Conservation (phyloP, 2,329 filamentous ascomycete genomes). For the Lasiodiplodia sp. region DNA sequence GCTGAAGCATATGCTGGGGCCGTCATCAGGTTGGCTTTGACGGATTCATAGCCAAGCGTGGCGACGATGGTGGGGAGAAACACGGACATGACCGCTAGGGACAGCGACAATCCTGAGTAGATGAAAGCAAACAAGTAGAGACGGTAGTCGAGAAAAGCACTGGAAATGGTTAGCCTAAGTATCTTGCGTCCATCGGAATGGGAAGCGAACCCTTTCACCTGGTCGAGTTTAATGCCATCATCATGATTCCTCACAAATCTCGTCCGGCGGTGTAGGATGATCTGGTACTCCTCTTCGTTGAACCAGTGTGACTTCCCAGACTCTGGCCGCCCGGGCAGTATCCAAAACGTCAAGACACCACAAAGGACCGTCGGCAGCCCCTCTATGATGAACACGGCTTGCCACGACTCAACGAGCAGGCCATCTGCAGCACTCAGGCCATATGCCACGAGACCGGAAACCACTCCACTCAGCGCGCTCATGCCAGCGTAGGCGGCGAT, state of each 20-base stretch:
- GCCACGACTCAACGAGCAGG: background rate
- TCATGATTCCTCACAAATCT: background rate
- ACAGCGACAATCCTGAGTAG: background rate
- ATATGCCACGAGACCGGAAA: background rate
- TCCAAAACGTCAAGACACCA: background rate
- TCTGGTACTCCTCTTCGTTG: background rate
- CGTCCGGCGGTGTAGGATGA: background rate
- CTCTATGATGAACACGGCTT: background rate
- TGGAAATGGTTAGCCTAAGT: background rate
- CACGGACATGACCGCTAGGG: background rate
- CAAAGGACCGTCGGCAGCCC: background rate
- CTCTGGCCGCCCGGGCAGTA: background rate
- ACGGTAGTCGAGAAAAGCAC: background rate
- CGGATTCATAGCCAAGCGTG: background rate
- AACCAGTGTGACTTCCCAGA: background rate
- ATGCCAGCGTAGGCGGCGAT: slow-evolving; percentile 2
- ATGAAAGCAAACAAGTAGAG: background rate
- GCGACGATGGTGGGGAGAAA: background rate
- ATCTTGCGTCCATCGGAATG: background rate
- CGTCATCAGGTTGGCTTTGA: background rate
- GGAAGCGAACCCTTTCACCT: background rate
- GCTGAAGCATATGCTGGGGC: background rate
- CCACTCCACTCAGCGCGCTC: background rate
- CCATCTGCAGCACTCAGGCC: background rate
- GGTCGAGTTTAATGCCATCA: background rate